phyloP scores from a whole-genome alignment of 2,329 filamentous ascomycete genomes.

The Trichoderma breve region DNA sequence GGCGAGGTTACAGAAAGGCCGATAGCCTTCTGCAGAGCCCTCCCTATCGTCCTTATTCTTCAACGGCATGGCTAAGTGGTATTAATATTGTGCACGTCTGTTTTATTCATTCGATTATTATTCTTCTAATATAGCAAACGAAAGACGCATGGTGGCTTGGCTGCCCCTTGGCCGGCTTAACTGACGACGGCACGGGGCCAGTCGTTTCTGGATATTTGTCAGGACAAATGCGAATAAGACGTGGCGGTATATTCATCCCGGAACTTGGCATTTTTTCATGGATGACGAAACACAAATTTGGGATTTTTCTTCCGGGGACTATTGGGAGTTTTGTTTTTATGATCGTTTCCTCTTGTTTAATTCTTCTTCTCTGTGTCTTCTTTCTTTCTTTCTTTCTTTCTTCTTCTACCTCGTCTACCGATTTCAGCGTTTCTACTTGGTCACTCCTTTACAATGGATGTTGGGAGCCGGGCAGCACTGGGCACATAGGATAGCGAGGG shows the following conservation, averaged over 20 bases:
- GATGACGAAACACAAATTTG: slow-evolving; percentile 16
- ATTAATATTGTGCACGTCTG: slow-evolving; percentile 4
- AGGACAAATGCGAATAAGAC: slow-evolving; percentile 4
- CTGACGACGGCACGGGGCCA: background rate
- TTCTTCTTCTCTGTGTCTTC: slow-evolving; percentile 8
- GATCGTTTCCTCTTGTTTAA: slow-evolving; percentile 13
- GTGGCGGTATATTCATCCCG: background rate
- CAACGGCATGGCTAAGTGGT: background rate
- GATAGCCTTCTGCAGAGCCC: background rate
- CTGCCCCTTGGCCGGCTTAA: background rate
- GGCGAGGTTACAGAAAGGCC: background rate
- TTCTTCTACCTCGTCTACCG: background rate
- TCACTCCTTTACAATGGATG: slow-evolving; percentile 19
- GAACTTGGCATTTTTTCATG: slow-evolving; percentile 4
- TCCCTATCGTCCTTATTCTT: background rate
- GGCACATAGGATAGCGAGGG: slow-evolving; percentile 19
- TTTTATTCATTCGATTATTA: background rate
- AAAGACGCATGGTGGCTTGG: background rate
- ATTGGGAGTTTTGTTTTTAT: slow-evolving; percentile 8
- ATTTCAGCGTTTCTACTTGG: slow-evolving; percentile 14
- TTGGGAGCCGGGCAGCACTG: slow-evolving; percentile 8
- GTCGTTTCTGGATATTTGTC: slow-evolving; percentile 23
- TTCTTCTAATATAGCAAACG: slow-evolving; percentile 14
- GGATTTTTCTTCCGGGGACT: slow-evolving; percentile 3
- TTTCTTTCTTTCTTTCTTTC: background rate